Percentiles rank a stretch among this genome's conserved stretches.
These are phyloP conservation scores for Umbelopsis sp. DNA, from an alignment of 192 early-diverging fungal genomes.

Conservation along the genomic window DNA sequence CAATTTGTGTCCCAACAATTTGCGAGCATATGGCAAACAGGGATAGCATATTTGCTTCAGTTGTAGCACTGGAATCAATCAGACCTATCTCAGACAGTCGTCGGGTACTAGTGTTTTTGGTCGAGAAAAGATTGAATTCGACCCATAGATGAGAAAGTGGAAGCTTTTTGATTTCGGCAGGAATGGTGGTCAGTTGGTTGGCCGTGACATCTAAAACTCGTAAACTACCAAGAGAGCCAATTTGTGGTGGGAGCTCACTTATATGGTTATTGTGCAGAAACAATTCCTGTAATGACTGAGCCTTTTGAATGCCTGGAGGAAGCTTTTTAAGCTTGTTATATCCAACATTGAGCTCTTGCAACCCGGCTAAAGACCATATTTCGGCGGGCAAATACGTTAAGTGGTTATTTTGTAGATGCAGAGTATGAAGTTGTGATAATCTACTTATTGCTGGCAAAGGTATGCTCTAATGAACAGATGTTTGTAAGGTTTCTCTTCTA, in stretches of 20 bases:
- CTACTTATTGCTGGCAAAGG: constrained; percentile 36
- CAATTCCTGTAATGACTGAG: constrained; percentile 31
- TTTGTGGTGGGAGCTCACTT: constrained; percentile 30
- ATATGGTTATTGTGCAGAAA: constrained; percentile 41
- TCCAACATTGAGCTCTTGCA: constrained; percentile 41
- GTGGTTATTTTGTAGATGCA: constrained; percentile 38
- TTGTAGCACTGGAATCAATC: not conserved
- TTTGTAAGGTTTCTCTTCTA: not conserved
- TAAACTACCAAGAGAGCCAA: constrained; percentile 27
- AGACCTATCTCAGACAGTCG: not conserved
- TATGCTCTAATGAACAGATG: constrained; percentile 29
- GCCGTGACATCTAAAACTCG: constrained; percentile 36
- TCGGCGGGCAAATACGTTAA: constrained; percentile 29
- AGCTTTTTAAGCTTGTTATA: constrained; percentile 33
- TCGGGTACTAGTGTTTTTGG: not conserved
- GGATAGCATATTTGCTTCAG: not conserved
- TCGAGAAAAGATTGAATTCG: constrained; percentile 31
- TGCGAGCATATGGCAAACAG: not conserved
- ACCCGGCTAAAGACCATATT: constrained; percentile 33
- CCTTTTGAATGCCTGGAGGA: constrained; percentile 32
- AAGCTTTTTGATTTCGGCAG: constrained; percentile 28
- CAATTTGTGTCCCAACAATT: not conserved
- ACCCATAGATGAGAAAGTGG: constrained; percentile 22
- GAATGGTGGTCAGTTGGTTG: constrained; percentile 35
- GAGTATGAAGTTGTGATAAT: constrained; percentile 27